Base-by-base conservation (phyloP, 129 eudicot species). In the Lactuca sativa region DNA sequence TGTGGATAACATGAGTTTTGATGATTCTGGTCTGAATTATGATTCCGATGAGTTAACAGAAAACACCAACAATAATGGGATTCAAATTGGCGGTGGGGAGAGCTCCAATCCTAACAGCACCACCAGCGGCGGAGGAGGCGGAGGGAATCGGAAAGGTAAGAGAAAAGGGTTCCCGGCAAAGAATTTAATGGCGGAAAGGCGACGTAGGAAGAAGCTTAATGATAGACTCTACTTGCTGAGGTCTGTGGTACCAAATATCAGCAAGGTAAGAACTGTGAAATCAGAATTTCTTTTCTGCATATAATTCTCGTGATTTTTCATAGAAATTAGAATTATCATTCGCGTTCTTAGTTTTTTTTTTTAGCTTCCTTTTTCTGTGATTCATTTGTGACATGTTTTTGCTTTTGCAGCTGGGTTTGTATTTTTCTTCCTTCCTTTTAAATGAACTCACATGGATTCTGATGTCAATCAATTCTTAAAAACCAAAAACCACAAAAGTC, bases 151-250 rank as follows among this genome's bases (percentile, higher is more conserved):
- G 57, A 70, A 58, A 58, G 55, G 66, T 10, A 88, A 82, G 83
- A 86, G 78, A 59, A 85, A 83, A 34, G 97, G 92, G 55, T 80
- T 77, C 52, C 95, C 95, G 34, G 95, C 97, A 3, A 91, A 88
- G 88, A 91, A 91, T 70, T 70, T 91, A 83, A 82, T 85, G 97
- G 92, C 97, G 5, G 97, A 91, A 69, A 47, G 93, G 47, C 82
- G 93, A 2, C 79, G 97, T 13, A 67, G 97, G 69, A 78, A 82
- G 90, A 91, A 86, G 88, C 85, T 91, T 80, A 91, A 86, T 71
- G 97, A 88, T 64, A 80, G 90, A 73, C 89, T 91, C 13, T 82
- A 83, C 81, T 72, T 82, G 84, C 83, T 91, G 56, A 75, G 97
- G 85, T 84, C 96, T 69, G 84, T 91, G 53, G 97, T 91, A 9